Evolutionary conservation across 2,329 filamentous ascomycete species (phyloP).

Genomic region (Fusarium stilboides): DNA sequence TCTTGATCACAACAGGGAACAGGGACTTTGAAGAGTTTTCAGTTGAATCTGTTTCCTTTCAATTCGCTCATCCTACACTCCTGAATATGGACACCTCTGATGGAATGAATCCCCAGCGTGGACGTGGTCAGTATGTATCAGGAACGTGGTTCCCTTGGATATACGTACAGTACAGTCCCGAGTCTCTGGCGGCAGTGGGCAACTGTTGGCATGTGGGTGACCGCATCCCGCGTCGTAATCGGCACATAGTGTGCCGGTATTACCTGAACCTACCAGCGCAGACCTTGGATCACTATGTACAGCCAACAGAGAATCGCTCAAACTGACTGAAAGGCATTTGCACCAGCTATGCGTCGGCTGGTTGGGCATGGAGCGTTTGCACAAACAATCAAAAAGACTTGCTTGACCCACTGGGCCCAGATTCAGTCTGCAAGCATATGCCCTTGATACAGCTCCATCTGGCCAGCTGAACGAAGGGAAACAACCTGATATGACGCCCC

Average conservation of each 20-base stretch:
- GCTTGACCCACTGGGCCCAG: conserved; percentile 3
- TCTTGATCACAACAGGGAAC: conserved; percentile 21
- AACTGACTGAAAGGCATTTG: too few relatives aligned
- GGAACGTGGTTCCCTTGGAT: conserved; percentile 41
- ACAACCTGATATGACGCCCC: background rate
- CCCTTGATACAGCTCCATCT: conserved; percentile 12
- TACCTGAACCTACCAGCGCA: conserved; percentile 2
- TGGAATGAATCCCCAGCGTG: conserved; percentile 4
- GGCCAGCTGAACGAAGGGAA: conserved; percentile 35
- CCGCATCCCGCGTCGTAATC: conserved; percentile 35
- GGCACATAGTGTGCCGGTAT: conserved; percentile 15
- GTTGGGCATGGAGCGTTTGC: conserved; percentile 22
- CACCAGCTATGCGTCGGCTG: background rate
- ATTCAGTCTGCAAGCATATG: conserved; percentile 11
- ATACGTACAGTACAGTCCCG: conserved; percentile 21
- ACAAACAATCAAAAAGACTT: conserved; percentile 19
- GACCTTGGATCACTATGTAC: background rate
- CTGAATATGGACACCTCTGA: background rate
- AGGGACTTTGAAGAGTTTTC: conserved; percentile 29
- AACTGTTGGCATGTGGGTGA: conserved; percentile 46
- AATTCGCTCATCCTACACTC: conserved; percentile 5
- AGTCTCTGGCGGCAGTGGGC: conserved; percentile 35
- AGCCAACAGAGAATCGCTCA: too few relatives aligned
- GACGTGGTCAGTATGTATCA: conserved; percentile 21
- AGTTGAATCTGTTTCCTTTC: conserved; percentile 7